Evolutionary conservation across 805 yeast species (phyloP), one percentile per base, ranked within the genome.

Genomic region (Hanseniaspora nectarophila): DNA sequence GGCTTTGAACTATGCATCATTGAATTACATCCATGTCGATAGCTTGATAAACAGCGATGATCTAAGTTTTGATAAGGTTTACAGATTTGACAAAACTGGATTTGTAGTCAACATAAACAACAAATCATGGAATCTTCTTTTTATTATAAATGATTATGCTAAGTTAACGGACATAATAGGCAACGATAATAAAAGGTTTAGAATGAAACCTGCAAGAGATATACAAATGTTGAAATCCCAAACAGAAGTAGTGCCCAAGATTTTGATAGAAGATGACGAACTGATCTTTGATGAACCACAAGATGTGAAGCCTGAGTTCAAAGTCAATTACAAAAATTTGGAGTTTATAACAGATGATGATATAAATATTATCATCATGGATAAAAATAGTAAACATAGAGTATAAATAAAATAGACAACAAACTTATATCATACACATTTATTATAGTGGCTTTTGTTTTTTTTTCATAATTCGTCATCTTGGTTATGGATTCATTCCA

Each of bases 341-440:
- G 10, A 16, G 3, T 46, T 38, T n/a, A 23, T 37, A 2, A 23
- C 23, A 18, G 44, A 38, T 38, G 40, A 34, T 28, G n/a, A 20
- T 28, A 33, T 48, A 10, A 37, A 49, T 20, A 39, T 49, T 13
- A 43, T 49, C 5, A 49, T 49, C 3, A 24, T 49, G 32, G 32
- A 49, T 42, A 49, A 49, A 42, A 49, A 49, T 20, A 39, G 31
- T 38, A 46, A 28, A 15, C 38, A 21, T 38, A 37, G 13, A 46
- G n/a, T 20, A 38, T 23, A n/a, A n/a, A 3, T 1, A 38, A 15
- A 18, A 39, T 4, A n/a, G 15, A 8, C 15, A 46, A 6, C 18
- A 47, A 47, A 18, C 20, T 16, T 5, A 47, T 23, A 18, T 47
- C 51, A 28, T 47, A 47, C 5, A 15, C 12, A 10, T 43, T 47